Conservation (phyloP, 2,329 filamentous ascomycete species). For the Botrytis paeoniae region DNA sequence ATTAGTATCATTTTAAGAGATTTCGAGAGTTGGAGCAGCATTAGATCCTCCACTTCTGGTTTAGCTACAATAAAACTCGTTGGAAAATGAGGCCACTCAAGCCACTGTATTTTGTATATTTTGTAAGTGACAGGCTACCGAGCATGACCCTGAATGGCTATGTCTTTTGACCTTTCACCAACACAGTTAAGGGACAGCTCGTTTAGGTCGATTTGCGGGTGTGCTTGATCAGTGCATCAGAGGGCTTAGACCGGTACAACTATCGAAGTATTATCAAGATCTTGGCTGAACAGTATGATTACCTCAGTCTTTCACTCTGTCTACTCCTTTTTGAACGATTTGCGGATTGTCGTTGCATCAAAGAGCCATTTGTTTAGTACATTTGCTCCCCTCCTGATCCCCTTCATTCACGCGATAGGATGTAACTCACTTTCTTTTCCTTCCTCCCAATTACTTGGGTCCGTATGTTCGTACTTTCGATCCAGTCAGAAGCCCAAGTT, state of each 20-base stretch:
- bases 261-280: background rate
- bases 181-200: background rate
- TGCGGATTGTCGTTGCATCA: slow-evolving; percentile 2
- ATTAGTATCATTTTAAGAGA: background rate
- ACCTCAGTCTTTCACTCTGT: background rate
- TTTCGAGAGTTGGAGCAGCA: background rate
- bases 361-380: background rate
- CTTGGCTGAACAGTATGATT: background rate
- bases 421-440: background rate
- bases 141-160: background rate
- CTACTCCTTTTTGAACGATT: background rate
- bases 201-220: slow-evolving; percentile 7
- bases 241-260: slow-evolving; percentile 14
- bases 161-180: background rate
- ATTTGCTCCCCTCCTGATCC: background rate
- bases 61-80: background rate
- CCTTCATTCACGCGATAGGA: background rate
- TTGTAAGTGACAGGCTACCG: background rate
- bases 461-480: slow-evolving; percentile 2
- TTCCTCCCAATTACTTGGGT: slow-evolving; percentile 9
- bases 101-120: background rate
- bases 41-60: slow-evolving; percentile 11
- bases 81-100: slow-evolving; percentile 14
- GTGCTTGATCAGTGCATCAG: slow-evolving; percentile 15
- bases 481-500: slow-evolving; percentile 5